phyloP scores from a whole-genome alignment of 352 stramenopile species.

The Pythium phragmitis region DNA sequence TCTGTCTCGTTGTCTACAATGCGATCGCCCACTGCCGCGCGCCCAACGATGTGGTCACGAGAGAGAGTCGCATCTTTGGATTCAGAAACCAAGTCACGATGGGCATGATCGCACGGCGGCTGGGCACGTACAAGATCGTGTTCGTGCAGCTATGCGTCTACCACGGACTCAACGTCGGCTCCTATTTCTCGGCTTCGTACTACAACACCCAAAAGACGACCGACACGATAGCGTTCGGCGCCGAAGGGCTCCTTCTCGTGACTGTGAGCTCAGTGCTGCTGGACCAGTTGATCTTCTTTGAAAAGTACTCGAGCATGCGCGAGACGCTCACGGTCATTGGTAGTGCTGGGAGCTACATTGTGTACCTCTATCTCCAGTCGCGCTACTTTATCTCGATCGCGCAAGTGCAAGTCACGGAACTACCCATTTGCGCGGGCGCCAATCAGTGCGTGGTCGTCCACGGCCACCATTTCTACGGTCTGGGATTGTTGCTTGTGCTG shows the following conservation, averaged over 20 bases:
- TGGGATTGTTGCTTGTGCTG: slow-evolving; percentile 12
- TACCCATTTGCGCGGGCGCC: slow-evolving; percentile 11
- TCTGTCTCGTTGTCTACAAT: slow-evolving; percentile 27
- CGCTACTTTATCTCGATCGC: slow-evolving; percentile 8
- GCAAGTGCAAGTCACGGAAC: slow-evolving; percentile 23
- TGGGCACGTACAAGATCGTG: slow-evolving; percentile 29
- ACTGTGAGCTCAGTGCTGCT: slow-evolving; percentile 23
- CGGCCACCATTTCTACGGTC: slow-evolving; percentile 18
- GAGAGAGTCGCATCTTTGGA: slow-evolving; percentile 17
- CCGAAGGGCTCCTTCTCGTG: slow-evolving; percentile 25
- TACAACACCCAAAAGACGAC: slow-evolving; percentile 26
- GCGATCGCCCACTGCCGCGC: slow-evolving; percentile 23
- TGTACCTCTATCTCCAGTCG: slow-evolving; percentile 9
- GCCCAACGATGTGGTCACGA: slow-evolving; percentile 6
- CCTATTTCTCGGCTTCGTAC: slow-evolving; percentile 23
- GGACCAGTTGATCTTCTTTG: slow-evolving; percentile 25
- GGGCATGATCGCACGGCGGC: slow-evolving; percentile 22
- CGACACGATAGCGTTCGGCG: slow-evolving; percentile 27
- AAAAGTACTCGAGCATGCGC: slow-evolving; percentile 25
- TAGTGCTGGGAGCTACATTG: slow-evolving; percentile 11
- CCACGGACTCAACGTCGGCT: slow-evolving; percentile 24
- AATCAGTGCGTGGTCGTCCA: slow-evolving; percentile 19
- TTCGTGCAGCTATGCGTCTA: slow-evolving; percentile 27
- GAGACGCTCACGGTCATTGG: slow-evolving; percentile 20
- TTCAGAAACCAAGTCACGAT: slow-evolving; percentile 26